Evolutionary conservation across 2,329 filamentous ascomycete species (phyloP), one percentile per base, ranked within the genome.

Genomic region (Alternaria brassicicola): DNA sequence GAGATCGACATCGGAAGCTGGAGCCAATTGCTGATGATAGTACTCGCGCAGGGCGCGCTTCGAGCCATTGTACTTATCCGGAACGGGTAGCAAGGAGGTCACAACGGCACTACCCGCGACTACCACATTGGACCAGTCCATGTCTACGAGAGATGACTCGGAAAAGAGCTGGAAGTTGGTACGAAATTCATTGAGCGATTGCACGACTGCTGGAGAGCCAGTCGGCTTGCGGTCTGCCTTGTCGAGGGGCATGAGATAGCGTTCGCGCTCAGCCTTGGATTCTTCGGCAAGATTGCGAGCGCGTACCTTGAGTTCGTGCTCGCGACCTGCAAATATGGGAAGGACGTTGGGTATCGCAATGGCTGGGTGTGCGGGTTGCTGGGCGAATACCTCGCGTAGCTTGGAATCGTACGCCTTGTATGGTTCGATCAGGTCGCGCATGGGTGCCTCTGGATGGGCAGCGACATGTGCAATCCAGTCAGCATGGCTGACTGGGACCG

Each of bases 1-100:
- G 2, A 96, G 82, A 73, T 96, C 92, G 9, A 96, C 90, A 74
- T 96, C 92, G 4, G 91, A 94, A 1, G 92, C 91, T 0, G 92
- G 92, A 10, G 90, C 90, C 62, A 94, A 85, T 60, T 88, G 86
- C 69, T 93, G 87, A 69, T 96, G 92, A 65, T 94, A 96, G 74
- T 92, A 96, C 38, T 78, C 66, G 7, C 79, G 74, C 7, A 81
- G 71, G 19, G 75, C 72, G 33, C 76, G 71, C 65, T 81, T 81
- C 1, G 78, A 79, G 5, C 63, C 70, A 13, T 67, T 68, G 55
- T 79, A 70, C 57, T 78, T 89, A 81, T 72, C 89, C 81, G 72
- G 81, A 30, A 74, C 78, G 5, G 91, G 89, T 13, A 96, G 78
- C 31, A 96, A 82, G 47, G 89, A 89, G 52, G 93, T 96, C 51